Percentiles rank a stretch among this genome's conserved stretches.
Conservation (phyloP, 2,329 filamentous ascomycete genomes). For the Phaeosphaeria sp. region DNA sequence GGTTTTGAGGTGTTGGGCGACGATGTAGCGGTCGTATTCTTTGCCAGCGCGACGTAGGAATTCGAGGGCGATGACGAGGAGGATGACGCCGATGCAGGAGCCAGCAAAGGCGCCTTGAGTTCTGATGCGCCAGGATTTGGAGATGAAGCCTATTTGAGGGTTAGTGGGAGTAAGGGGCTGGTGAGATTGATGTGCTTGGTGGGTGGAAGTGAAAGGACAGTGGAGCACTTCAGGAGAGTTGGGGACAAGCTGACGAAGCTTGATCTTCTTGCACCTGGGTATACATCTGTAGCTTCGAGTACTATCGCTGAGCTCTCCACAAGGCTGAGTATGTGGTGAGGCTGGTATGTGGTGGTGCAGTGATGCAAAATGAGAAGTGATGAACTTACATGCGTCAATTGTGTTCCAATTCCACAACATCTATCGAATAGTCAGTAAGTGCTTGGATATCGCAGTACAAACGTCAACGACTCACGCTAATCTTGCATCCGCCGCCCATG, state of each 20-base stretch:
- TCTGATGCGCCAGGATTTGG: constrained; percentile 72
- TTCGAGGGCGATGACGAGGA: constrained; percentile 75
- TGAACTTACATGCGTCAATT: constrained; percentile 63
- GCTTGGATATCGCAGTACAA: background rate
- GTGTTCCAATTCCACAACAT: constrained; percentile 86
- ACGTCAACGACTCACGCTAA: constrained; percentile 26
- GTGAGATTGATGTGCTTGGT: background rate
- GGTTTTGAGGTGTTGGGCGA: constrained; percentile 57
- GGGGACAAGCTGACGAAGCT: too few species aligned
- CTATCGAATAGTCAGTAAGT: constrained; percentile 15
- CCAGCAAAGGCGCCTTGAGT: constrained; percentile 77
- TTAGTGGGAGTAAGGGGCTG: background rate
- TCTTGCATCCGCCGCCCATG: constrained; percentile 40
- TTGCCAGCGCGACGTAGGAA: constrained; percentile 72
- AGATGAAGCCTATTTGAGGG: constrained; percentile 62
- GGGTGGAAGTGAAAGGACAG: background rate
- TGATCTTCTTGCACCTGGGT: too few species aligned
- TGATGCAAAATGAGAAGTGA: background rate
- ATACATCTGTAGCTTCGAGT: too few species aligned
- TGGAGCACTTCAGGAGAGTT: background rate
- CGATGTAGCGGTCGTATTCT: constrained; percentile 75
- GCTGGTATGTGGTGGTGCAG: background rate
- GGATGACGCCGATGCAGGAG: constrained; percentile 78
- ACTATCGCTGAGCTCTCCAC: background rate
- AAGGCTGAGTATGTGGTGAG: background rate